Base-by-base conservation (phyloP, 306 rosid genomes). In the Bauhinia variegata region DNA sequence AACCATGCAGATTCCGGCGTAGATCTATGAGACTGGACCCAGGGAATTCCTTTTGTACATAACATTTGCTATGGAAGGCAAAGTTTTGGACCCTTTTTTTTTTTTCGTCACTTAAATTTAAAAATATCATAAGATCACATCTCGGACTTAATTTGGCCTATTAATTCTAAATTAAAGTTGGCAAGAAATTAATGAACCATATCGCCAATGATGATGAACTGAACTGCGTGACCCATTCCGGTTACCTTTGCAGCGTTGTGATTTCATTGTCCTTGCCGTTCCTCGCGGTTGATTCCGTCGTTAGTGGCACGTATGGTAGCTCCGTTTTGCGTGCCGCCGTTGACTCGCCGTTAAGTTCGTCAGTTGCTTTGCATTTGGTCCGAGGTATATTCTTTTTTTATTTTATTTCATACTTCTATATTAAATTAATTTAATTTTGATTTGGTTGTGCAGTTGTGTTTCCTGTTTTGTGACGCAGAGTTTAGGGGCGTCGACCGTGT, bases 31-130 rank as follows among this genome's bases (percentile, higher is more conserved):
- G 72, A 71, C 63, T 78, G 64, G 70, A 64, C 32, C 46, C 43
- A 70, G 71, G 49, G 19, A 69, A 62, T 60, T 54, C 66, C 59
- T 74, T 59, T 81, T 87, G 89, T 84, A 87, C 79, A 87, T 64
- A 82, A 78, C 71, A 63, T 77, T 85, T 77, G 85, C 84, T 84
- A 85, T 92, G 86, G 92, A 89, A 83, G 92, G 74, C 6, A 79
- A 83, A 70, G 57, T 80, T 71, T 60, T 75, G 88, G 92, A 81
- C 84, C 57, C 7, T n/a, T 34, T 32, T 57, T 19, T 54, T 32
- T 56, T 28, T 11, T n/a, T 53, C 11, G 32, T 17, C 10, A 37
- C 37, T 11, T 12, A 68, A 14, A 61, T 54, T 19, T 1, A n/a
- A 58, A 13, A 37, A 54, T 49, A 42, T 36, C 0, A 14, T 11